These are phyloP conservation scores for Dipteronia dyeriana DNA, from an alignment of 345 rosid species.

Conservation along the genomic window DNA sequence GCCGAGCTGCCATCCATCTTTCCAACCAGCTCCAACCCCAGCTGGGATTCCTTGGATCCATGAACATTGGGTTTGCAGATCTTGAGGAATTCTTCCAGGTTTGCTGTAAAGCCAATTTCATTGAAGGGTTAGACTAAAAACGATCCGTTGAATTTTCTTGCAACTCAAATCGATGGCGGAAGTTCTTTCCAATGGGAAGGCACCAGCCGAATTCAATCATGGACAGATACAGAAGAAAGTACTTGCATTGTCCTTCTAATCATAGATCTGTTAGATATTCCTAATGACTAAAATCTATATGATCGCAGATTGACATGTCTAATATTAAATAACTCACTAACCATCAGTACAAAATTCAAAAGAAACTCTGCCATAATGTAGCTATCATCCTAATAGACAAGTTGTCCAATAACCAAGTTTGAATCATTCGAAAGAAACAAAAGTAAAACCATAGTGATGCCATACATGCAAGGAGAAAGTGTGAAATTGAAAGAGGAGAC, in stretches of 20 bases:
- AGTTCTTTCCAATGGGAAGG: not conserved
- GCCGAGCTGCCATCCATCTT: conserved; percentile 94
- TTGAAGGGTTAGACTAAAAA: conserved; percentile 15
- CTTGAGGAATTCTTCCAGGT: conserved; percentile 74
- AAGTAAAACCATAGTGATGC: conserved; percentile 4
- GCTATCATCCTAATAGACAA: not conserved
- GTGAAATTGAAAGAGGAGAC: conserved; percentile 7
- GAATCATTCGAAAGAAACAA: not conserved
- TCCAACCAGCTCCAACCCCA: conserved; percentile 99
- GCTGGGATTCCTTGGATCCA: conserved; percentile 77
- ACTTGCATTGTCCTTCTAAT: not conserved
- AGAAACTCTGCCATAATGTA: not conserved
- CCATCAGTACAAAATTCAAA: not conserved
- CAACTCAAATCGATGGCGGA: not conserved
- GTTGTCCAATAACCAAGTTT: conserved; percentile 1
- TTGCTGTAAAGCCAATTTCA: conserved; percentile 50
- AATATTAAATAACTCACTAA: conserved; percentile 1
- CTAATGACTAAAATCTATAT: not conserved
- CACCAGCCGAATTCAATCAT: not conserved
- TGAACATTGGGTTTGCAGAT: conserved; percentile 64
- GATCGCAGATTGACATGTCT: not conserved
- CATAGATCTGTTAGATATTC: too few relatives aligned
- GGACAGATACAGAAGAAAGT: not conserved
- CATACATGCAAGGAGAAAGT: not conserved
- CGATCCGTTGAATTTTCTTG: not conserved